These are phyloP conservation scores for Fusarium sp. DNA, from an alignment of 2,329 filamentous ascomycete genomes.

Conservation along the genomic window DNA sequence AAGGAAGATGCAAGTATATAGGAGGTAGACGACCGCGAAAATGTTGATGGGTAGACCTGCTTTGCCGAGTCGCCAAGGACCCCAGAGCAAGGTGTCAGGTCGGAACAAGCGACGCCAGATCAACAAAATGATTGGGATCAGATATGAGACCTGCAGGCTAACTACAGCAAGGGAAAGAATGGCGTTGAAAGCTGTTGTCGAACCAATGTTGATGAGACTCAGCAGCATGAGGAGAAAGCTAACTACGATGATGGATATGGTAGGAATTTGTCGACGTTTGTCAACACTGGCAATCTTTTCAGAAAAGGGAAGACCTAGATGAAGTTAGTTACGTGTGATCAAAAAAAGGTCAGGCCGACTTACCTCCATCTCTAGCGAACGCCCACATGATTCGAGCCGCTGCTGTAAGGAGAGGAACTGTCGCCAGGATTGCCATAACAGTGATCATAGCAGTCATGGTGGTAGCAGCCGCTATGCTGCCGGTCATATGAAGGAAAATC, in stretches of 20 bases:
- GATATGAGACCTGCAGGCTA: slow-evolving; percentile 32
- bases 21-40: slow-evolving; percentile 20
- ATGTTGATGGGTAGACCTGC: slow-evolving; percentile 30
- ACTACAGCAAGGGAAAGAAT: slow-evolving; percentile 36
- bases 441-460: slow-evolving; percentile 17
- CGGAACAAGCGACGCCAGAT: slow-evolving; percentile 32
- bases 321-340: too few species aligned
- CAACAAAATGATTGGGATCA: slow-evolving; percentile 24
- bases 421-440: slow-evolving; percentile 30
- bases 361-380: slow-evolving; percentile 39
- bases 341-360: too few species aligned
- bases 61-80: slow-evolving; percentile 32
- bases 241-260: slow-evolving; percentile 6
- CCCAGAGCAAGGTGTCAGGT: slow-evolving; percentile 27
- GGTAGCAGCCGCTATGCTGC: background rate
- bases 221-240: slow-evolving; percentile 31
- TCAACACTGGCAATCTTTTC: slow-evolving; percentile 21
- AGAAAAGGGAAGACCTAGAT: slow-evolving; percentile 31
- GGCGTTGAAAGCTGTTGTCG: slow-evolving; percentile 42
- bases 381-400: slow-evolving; percentile 41
- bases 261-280: slow-evolving; percentile 25
- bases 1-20: slow-evolving; percentile 30
- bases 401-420: slow-evolving; percentile 28
- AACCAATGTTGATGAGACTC: slow-evolving; percentile 43
- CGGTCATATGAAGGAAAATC: slow-evolving; percentile 30